Base-by-base conservation (phyloP, 1,284 basidiomycete species). In the Tilletia walkeri region DNA sequence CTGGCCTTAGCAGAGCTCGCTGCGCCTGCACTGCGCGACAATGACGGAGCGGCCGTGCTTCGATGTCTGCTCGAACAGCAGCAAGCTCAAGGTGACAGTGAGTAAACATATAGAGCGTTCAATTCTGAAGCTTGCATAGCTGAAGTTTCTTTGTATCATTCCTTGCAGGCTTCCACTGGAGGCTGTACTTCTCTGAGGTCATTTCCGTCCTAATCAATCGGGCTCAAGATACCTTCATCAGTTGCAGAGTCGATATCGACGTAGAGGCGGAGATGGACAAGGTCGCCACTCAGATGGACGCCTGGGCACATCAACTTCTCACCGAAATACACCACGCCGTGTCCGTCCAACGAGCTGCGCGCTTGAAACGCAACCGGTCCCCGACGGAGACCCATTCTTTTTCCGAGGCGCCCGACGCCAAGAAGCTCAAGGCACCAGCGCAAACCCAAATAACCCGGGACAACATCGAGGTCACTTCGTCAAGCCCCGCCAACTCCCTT, bases 191-290 rank as follows among this genome's bases (percentile, higher is more conserved):
- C 59, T 63, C 59, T 18, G 59, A 63, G 36, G 10, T 63, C 5
- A 5, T 63, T 20, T 38, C 36, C 59, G 3, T 38, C 18, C 34
- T 63, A 18, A 34, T 63, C 34, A 41, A n/a, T 38, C 16, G 36
- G 16, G 59, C 59, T 5, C 36, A 63, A n/a, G 59, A 63, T 14
- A 38, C 59, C 59, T 63, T 63, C 36, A 39, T 63, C 36, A 63
- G 59, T n/a, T 63, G 59, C 36, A 24, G 59, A 4, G 36, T 63
- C 30, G 59, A 63, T 16, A 34, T 63, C 34, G 59, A 63, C 59
- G 59, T 63, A 24, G 59, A 63, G 18, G 59, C 36, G 14, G 59
- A 63, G 36, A 63, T 63, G 59, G 59, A 41, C 59, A 63, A 63
- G 59, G 34, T 41, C 30, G 59, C 59, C 12, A 39, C 59, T 38